A percentile compares a stretch with the other conserved stretches of the same genome.
Evolutionary conservation across 192 early-diverging fungal species (phyloP).

Genomic region (Coemansia sp.): DNA sequence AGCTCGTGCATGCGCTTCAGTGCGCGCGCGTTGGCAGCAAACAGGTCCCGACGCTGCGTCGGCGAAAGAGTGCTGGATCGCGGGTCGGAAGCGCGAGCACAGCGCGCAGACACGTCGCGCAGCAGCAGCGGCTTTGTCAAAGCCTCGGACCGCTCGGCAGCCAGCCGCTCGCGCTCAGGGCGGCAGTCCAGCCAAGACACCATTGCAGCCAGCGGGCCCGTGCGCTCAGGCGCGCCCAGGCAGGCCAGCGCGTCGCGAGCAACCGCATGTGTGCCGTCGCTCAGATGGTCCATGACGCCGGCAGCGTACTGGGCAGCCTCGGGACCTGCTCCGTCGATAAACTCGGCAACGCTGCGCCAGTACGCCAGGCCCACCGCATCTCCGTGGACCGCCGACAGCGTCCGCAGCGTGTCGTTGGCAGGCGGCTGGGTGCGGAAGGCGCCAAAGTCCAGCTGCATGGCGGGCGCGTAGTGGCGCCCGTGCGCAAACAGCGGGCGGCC

Average conservation of each 20-base stretch:
- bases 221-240: neutral
- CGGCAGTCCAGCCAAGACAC: constrained; percentile 33
- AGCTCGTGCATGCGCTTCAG: constrained; percentile 15
- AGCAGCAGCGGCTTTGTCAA: constrained; percentile 21
- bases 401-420: neutral
- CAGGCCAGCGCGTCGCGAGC: constrained; percentile 19
- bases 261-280: constrained; percentile 17
- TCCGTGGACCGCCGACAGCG: constrained; percentile 29
- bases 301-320: constrained; percentile 24
- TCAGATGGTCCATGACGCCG: constrained; percentile 42
- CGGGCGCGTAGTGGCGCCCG: constrained; percentile 22
- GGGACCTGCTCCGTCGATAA: constrained; percentile 40
- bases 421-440: constrained; percentile 6
- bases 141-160: constrained; percentile 23
- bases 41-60: constrained; percentile 7
- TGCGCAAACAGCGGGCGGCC: constrained; percentile 13
- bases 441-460: constrained; percentile 30
- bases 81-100: constrained; percentile 4
- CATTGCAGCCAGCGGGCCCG: neutral
- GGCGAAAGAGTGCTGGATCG: constrained; percentile 4
- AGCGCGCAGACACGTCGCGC: constrained; percentile 26
- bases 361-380: constrained; percentile 48
- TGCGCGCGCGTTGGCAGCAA: constrained; percentile 8
- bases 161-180: constrained; percentile 28
- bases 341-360: constrained; percentile 47